Evolutionary conservation across 805 yeast species (phyloP).

Genomic region (Candida quercuum): DNA sequence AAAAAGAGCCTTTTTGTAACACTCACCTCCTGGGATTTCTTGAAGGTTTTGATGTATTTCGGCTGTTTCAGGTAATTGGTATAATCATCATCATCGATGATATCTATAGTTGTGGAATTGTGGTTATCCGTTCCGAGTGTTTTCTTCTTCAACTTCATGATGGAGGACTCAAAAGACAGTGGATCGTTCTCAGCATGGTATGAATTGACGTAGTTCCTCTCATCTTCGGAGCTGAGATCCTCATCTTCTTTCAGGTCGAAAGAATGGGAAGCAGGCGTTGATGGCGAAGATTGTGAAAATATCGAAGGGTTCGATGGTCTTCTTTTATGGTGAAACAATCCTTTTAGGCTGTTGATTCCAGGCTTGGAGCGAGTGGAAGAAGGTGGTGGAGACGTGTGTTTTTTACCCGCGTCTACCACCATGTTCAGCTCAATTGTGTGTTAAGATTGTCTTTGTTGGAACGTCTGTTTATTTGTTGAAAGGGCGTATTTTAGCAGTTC

Average conservation of each 20-base stretch:
- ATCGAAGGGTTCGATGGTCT: background rate
- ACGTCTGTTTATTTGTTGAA: too few species aligned
- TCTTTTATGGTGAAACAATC: background rate
- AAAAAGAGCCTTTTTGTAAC: constrained; percentile 49
- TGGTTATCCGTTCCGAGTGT: too few species aligned
- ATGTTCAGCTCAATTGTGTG: too few species aligned
- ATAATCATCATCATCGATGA: constrained; percentile 35
- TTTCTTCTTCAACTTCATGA: background rate
- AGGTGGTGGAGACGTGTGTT: background rate
- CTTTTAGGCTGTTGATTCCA: background rate
- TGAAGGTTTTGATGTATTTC: constrained; percentile 46
- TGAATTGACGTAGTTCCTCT: constrained; percentile 9
- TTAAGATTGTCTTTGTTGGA: too few species aligned
- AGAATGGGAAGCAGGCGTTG: background rate
- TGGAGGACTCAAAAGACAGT: constrained; percentile 8
- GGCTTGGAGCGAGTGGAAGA: background rate
- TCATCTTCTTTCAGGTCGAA: constrained; percentile 2
- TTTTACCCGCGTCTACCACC: too few species aligned
- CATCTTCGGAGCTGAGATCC: constrained; percentile 15
- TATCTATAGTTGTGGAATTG: too few species aligned
- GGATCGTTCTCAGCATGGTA: constrained; percentile 15
- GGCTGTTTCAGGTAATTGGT: constrained; percentile 43
- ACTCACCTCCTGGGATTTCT: constrained; percentile 39
- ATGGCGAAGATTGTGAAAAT: background rate
- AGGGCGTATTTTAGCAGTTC: background rate